A percentile compares a stretch with the other conserved stretches of the same genome.
phyloP scores from a whole-genome alignment of 805 yeast species.

The Candida fluviatilis region DNA sequence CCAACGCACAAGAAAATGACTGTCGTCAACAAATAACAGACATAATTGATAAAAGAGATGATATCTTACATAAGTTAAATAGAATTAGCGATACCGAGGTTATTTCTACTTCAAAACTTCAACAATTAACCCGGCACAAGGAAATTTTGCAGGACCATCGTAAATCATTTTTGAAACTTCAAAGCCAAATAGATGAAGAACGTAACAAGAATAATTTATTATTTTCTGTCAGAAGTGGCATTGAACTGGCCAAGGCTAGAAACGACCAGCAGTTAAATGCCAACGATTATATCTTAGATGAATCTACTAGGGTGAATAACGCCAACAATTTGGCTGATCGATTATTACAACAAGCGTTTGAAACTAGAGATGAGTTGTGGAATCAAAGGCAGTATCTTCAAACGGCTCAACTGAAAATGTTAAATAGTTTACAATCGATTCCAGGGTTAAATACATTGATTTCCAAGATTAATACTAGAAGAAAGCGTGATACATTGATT shows the following conservation, averaged over 20 bases:
- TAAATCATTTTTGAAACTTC: slow-evolving; percentile 56
- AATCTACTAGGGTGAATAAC: slow-evolving; percentile 65
- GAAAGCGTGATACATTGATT: slow-evolving; percentile 84
- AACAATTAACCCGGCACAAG: slow-evolving; percentile 78
- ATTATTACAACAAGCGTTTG: slow-evolving; percentile 78
- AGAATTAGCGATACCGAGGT: slow-evolving; percentile 52
- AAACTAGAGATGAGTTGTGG: slow-evolving; percentile 79
- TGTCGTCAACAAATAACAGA: slow-evolving; percentile 14
- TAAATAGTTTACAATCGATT: slow-evolving; percentile 57
- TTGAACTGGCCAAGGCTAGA: slow-evolving; percentile 59
- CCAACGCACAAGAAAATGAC: slow-evolving; percentile 21
- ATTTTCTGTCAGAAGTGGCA: slow-evolving; percentile 73
- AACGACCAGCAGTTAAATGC: slow-evolving; percentile 30
- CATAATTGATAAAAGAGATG: slow-evolving; percentile 42
- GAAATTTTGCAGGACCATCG: slow-evolving; percentile 72
- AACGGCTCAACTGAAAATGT: slow-evolving; percentile 60
- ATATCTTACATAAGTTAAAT: slow-evolving; percentile 45
- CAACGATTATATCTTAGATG: slow-evolving; percentile 75
- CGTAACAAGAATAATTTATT: slow-evolving; percentile 72
- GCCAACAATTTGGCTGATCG: slow-evolving; percentile 76
- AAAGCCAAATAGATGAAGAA: slow-evolving; percentile 60
- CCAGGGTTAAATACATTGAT: slow-evolving; percentile 83
- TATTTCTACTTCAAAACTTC: slow-evolving; percentile 68
- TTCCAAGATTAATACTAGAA: slow-evolving; percentile 78
- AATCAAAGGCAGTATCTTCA: slow-evolving; percentile 65